Evolutionary conservation across 352 stramenopile species (phyloP).

Genomic region (Phytophthora hibernalis): DNA sequence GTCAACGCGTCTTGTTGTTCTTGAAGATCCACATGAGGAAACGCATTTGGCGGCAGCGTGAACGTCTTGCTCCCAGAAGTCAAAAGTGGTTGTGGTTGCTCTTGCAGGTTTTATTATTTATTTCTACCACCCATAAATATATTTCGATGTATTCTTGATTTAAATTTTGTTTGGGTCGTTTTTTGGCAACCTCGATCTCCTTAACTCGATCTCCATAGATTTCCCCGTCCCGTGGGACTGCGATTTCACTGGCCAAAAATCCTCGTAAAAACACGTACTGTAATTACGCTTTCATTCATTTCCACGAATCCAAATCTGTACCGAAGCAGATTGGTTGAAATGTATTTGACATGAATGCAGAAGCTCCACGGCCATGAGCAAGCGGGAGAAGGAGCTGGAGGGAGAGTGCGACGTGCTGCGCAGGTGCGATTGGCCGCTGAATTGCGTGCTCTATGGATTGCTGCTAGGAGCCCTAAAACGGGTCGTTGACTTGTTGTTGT

Average conservation of each 20-base stretch:
- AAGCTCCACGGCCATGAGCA: constrained; percentile 21
- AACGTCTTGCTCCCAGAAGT: too few relatives aligned
- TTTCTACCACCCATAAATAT: too few relatives aligned
- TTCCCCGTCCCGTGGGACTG: constrained; percentile 3
- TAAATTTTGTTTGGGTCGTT: too few relatives aligned
- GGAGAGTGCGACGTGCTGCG: constrained; percentile 44
- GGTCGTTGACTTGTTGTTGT: neutral
- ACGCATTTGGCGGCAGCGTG: too few relatives aligned
- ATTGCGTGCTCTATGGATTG: neutral
- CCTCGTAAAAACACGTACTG: constrained; percentile 21
- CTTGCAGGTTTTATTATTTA: too few relatives aligned
- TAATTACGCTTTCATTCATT: constrained; percentile 20
- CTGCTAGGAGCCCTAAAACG: neutral
- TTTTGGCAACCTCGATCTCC: too few relatives aligned
- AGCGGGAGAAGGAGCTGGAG: constrained; percentile 45
- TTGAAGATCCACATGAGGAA: too few relatives aligned
- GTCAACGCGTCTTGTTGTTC: too few relatives aligned
- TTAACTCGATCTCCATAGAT: too few relatives aligned
- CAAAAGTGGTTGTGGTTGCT: too few relatives aligned
- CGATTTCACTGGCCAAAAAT: constrained; percentile 10
- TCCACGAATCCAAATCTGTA: constrained; percentile 5
- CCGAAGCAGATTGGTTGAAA: constrained; percentile 10
- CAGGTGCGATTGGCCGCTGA: constrained; percentile 26
- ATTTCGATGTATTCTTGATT: too few relatives aligned
- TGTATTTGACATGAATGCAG: constrained; percentile 12